Evolutionary conservation across 257 asterid species (phyloP).

Genomic region (Sherardia arvensis): DNA sequence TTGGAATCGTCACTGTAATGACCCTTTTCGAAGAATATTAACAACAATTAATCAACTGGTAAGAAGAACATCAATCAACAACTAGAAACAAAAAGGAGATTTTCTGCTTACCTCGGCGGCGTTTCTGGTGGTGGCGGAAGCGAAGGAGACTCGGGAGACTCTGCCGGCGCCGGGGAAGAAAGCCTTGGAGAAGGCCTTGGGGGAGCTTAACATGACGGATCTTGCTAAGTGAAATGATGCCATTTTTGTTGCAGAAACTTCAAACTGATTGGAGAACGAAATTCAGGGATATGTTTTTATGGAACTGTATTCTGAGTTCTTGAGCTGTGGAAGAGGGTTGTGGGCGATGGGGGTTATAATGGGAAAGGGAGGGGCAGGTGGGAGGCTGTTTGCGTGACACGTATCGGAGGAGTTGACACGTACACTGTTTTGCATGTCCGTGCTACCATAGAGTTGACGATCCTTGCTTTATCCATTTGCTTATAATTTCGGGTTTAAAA

Average conservation of each 20-base stretch:
- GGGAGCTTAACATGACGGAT: conserved; percentile 26
- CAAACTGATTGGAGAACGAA: no score
- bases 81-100: no score
- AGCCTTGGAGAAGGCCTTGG: conserved; percentile 37
- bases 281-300: no score
- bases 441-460: neutral
- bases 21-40: conserved; percentile 21
- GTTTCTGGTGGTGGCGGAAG: conserved; percentile 34
- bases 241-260: conserved; percentile 22
- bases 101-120: neutral
- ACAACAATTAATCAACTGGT: no score
- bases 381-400: neutral
- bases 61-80: no score
- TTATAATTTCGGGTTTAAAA: no score
- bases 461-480: neutral
- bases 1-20: conserved; percentile 21
- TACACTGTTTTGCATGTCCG: neutral
- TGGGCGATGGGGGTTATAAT: neutral
- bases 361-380: conserved; percentile 2
- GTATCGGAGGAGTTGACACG: neutral
- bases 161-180: conserved; percentile 29
- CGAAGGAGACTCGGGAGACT: conserved; percentile 48
- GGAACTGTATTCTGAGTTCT: neutral
- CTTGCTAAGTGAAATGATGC: conserved; percentile 39
- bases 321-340: no score